Evolutionary conservation across 768 basidiomycete species (phyloP).

Genomic region (Crassisporium funariophilum): DNA sequence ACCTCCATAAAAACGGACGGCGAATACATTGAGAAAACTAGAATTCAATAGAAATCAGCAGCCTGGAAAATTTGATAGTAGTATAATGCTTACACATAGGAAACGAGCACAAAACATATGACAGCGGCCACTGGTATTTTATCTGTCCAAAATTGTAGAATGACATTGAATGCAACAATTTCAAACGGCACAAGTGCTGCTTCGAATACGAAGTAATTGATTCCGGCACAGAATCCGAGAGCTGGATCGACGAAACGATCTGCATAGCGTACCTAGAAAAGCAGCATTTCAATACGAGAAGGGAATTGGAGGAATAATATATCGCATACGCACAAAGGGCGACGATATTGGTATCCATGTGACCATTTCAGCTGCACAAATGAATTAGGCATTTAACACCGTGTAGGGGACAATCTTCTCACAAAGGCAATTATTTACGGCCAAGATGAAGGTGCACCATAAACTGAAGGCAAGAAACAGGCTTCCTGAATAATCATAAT

Average conservation of each 20-base stretch:
- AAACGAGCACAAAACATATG: slow-evolving; percentile 44
- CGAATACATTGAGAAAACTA: slow-evolving; percentile 49
- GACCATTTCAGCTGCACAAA: slow-evolving; percentile 71
- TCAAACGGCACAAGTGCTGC: slow-evolving; percentile 49
- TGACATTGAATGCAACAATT: slow-evolving; percentile 55
- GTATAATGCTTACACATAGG: slow-evolving; percentile 38
- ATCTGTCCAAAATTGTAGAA: slow-evolving; percentile 56
- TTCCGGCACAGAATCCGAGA: slow-evolving; percentile 53
- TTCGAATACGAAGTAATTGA: slow-evolving; percentile 61
- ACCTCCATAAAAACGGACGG: slow-evolving; percentile 54
- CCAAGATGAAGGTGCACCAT: slow-evolving; percentile 52
- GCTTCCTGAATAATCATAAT: slow-evolving; percentile 34
- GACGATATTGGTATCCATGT: slow-evolving; percentile 81
- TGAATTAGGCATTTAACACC: slow-evolving; percentile 23
- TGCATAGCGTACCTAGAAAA: slow-evolving; percentile 54
- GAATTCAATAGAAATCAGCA: slow-evolving; percentile 2
- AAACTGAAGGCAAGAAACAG: slow-evolving; percentile 52
- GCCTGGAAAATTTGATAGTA: background rate
- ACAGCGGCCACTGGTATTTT: slow-evolving; percentile 48
- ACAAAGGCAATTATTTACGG: slow-evolving; percentile 50
- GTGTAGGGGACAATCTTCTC: too few species aligned
- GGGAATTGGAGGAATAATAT: background rate
- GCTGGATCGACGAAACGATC: slow-evolving; percentile 60
- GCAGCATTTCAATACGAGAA: background rate
- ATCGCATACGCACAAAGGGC: slow-evolving; percentile 55